Evolutionary conservation across 2,329 filamentous ascomycete species (phyloP), one percentile per base, ranked within the genome.

Genomic region (Cladosporium phlei): DNA sequence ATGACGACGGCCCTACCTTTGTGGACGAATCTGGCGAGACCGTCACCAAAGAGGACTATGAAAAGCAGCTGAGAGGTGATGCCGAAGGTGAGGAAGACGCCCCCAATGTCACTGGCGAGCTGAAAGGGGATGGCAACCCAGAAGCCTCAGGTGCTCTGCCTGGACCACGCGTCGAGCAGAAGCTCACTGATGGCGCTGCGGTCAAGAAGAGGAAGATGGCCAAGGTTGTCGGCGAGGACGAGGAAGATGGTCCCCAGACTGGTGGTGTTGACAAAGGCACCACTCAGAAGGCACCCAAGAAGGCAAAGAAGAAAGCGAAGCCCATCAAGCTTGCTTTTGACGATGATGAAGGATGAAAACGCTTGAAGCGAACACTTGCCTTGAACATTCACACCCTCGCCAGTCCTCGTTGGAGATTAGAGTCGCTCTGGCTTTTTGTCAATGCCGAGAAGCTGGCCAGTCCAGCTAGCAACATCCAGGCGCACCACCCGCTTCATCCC

Each of bases 1-100:
- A 84, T 10, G 86, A 91, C 55, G 86, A 91, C 63, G 83, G 75
- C 39, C 87, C 87, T 0, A 74, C 88, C 0, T 79, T 93, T 3
- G 79, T 91, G 55, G 86, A 88, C 61, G 73, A 77, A 4, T 85
- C 80, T 39, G 84, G 87, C 46, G 75, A 83, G 22, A 76, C 83
- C 37, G 65, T 68, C 55, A 79, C 57, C 52, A 76, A 68, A 57
- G 68, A 68, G n/a, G 72, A 77, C 37, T 72, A 74, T 47, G 69
- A 74, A 25, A 68, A 67, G 12, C 59, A 76, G 35, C 59, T 67
- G 2, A 46, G 52, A 20, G 51, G 24, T 14, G 52, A 42, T 4
- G 51, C 44, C 6, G 45, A 24, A 30, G 47, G 45, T 27, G 28
- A 47, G 29, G 24, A 32, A 9, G 35, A 47, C 19, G 38, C 39